Percentiles rank a stretch among this genome's conserved stretches.
phyloP scores from a whole-genome alignment of 441 rosid species.

The Cnidoscolus chayamansa region DNA sequence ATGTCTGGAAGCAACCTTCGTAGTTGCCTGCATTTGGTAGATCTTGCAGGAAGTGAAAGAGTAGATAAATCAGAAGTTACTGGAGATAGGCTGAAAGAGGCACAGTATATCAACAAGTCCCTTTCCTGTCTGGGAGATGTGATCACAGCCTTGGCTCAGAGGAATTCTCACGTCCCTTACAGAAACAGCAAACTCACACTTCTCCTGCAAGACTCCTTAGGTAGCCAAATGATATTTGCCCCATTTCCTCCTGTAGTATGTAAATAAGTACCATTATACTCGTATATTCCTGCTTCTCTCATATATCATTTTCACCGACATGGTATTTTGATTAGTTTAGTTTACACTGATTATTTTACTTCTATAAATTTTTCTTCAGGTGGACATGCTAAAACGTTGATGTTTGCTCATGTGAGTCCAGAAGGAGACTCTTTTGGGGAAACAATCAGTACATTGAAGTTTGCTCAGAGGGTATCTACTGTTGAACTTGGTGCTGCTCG shows the following conservation, averaged over 20 bases:
- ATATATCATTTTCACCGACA: background rate
- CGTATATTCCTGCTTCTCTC: constrained; percentile 5
- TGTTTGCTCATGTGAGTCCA: constrained; percentile 95
- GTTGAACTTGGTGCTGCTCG: constrained; percentile 88
- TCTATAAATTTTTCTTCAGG: constrained; percentile 42
- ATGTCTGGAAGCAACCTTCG: constrained; percentile 57
- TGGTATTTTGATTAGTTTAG: background rate
- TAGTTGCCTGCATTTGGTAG: constrained; percentile 90
- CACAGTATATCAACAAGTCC: constrained; percentile 81
- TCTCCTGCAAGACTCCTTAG: constrained; percentile 88
- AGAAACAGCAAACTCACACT: constrained; percentile 97
- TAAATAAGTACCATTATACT: background rate
- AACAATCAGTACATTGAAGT: constrained; percentile 83
- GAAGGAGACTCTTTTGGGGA: constrained; percentile 77
- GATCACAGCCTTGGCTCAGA: constrained; percentile 80
- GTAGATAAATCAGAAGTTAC: constrained; percentile 90
- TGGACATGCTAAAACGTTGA: constrained; percentile 83
- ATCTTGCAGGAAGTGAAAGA: constrained; percentile 96
- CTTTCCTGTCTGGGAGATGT: constrained; percentile 95
- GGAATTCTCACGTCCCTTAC: constrained; percentile 83
- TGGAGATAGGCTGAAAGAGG: constrained; percentile 89
- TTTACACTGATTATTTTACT: background rate
- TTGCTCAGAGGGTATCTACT: constrained; percentile 79
- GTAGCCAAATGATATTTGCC: constrained; percentile 26
- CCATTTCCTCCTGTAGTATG: constrained; percentile 3